Evolutionary conservation across 2,329 filamentous ascomycete species (phyloP), one percentile per base, ranked within the genome.

Genomic region (Stachybotrys chlorohalonatus): DNA sequence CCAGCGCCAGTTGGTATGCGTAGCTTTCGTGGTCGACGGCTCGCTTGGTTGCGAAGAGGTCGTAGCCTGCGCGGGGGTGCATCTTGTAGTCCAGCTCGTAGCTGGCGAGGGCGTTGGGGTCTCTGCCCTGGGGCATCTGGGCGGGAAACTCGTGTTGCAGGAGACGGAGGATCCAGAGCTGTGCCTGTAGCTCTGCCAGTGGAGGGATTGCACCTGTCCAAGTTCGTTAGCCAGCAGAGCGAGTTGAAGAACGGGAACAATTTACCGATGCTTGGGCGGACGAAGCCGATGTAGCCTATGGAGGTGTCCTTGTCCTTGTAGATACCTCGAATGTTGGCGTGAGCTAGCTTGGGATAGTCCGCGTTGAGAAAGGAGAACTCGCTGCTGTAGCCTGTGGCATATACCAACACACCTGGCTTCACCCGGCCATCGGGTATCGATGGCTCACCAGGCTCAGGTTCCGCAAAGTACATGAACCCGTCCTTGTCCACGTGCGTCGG

Each of bases 271-370:
- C 70, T 65, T 4, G 75, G 76, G 0, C 76, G 69, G 6, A 78
- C 66, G 54, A 78, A 78, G 8, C 76, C 76, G 51, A 79, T 74
- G 58, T 74, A 79, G 3, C 68, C 74, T 0, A 77, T 58, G 0
- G 67, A 67, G 1, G 72, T 64, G 39, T 75, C 69, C 4, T 63
- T 64, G 3, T 61, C 54, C 31, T 66, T 68, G 63, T 83, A 84
- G 50, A 85, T 71, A 16, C 76, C 71, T n/a, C 80, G 75, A 13
- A 83, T 75, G 56, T 77, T 74, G 17, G 73, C 66, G 50, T 81
- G 74, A 51, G 74, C 65, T 7, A 78, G 73, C 6, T 66, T 69
- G 0, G 78, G 74, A 53, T 75, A 76, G 1, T 60, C 60, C 1
- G 60, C 57, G 13, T 65, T 60, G 8, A 78, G 62, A 58, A 77